Percentiles rank a stretch among this genome's conserved stretches.
These are phyloP conservation scores for Komagataella phaffii DNA, from an alignment of 805 yeast genomes.

Conservation along the genomic window DNA sequence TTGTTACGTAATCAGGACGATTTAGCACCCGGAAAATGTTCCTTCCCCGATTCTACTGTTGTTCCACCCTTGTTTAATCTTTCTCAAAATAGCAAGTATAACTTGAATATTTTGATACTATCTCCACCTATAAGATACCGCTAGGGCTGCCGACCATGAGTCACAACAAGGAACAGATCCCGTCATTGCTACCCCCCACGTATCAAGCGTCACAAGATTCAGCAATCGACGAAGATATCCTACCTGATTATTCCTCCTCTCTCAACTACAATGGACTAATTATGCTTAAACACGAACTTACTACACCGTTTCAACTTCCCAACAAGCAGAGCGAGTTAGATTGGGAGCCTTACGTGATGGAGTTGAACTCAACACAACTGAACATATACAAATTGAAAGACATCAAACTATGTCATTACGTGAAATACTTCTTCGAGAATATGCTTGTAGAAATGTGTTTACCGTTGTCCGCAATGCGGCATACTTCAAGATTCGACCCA, in stretches of 20 bases:
- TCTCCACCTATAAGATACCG: not conserved
- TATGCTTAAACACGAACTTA: not conserved
- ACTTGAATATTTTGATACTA: not conserved
- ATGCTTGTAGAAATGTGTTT: conserved; percentile 2
- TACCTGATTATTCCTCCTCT: conserved; percentile 1
- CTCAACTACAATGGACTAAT: not conserved
- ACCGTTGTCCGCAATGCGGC: not conserved
- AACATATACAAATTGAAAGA: conserved; percentile 11
- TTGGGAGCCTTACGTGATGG: conserved; percentile 12
- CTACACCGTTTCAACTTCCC: not conserved
- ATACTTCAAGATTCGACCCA: conserved; percentile 13
- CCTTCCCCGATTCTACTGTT: not conserved
- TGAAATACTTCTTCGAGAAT: conserved; percentile 10
- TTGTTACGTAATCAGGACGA: not conserved
- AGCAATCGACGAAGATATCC: not conserved
- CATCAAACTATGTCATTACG: conserved; percentile 5
- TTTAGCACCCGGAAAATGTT: not conserved
- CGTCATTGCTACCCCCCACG: not conserved
- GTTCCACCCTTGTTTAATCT: not conserved
- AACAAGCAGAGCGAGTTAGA: not conserved
- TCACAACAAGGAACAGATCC: not conserved
- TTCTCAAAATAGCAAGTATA: not conserved
- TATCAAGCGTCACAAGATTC: not conserved
- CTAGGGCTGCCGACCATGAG: not conserved
- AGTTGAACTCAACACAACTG: conserved; percentile 18